phyloP scores from a whole-genome alignment of 768 basidiomycete genomes.

The Xerocomellus amylosporus region DNA sequence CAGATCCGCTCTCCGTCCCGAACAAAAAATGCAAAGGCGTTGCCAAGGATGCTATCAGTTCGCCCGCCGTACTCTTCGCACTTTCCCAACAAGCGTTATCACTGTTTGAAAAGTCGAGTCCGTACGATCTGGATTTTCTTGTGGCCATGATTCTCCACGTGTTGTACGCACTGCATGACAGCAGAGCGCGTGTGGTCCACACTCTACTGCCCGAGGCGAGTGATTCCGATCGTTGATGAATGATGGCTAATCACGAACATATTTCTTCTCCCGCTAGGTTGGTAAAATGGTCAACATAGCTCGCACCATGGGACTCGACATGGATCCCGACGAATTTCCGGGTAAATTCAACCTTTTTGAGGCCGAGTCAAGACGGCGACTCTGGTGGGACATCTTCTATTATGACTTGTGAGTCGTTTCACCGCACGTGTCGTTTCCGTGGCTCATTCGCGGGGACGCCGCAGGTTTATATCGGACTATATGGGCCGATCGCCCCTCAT shows the following conservation, averaged over 20 bases:
- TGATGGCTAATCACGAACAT: conserved; percentile 18
- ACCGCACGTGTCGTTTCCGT: background rate
- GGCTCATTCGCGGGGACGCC: conserved; percentile 13
- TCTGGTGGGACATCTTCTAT: conserved; percentile 81
- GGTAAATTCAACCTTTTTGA: conserved; percentile 49
- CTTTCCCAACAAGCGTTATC: conserved; percentile 49
- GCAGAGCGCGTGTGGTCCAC: conserved; percentile 42
- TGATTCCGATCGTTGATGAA: conserved; percentile 26
- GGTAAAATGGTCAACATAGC: conserved; percentile 71
- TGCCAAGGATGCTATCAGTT: conserved; percentile 29
- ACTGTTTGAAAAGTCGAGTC: conserved; percentile 40
- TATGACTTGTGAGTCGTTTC: conserved; percentile 66
- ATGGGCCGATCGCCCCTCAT: conserved; percentile 64
- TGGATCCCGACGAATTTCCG: conserved; percentile 54
- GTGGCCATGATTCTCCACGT: conserved; percentile 58
- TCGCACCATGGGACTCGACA: conserved; percentile 57
- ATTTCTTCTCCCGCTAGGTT: conserved; percentile 37
- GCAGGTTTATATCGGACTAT: conserved; percentile 67
- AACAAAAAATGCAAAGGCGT: conserved; percentile 28
- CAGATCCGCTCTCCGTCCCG: conserved; percentile 11
- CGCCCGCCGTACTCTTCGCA: conserved; percentile 42
- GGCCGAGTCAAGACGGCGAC: conserved; percentile 49
- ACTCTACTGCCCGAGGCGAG: conserved; percentile 29
- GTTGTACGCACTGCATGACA: conserved; percentile 51
- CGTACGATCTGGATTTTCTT: conserved; percentile 57